Conservation (phyloP, 495 filamentous ascomycete species). For the Delitschia confertaspora region DNA sequence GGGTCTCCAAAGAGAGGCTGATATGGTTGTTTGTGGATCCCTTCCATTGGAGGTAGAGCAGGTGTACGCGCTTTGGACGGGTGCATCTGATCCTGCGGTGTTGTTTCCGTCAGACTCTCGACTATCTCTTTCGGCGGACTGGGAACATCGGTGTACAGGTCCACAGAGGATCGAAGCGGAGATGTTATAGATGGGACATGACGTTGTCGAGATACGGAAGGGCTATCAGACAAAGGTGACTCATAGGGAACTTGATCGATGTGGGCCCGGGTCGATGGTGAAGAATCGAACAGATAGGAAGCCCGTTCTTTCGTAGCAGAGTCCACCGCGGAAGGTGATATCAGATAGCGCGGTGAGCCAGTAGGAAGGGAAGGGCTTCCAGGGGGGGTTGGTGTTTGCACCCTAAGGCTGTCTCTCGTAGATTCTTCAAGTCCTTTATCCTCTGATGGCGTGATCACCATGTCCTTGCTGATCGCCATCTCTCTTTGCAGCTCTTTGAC, state of each 20-base stretch:
- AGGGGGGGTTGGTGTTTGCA: too few relatives aligned
- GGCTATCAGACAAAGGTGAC: background rate
- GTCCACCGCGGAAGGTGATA: conserved; percentile 40
- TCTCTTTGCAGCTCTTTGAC: conserved; percentile 5
- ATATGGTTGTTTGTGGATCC: conserved; percentile 4
- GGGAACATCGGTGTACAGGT: too few relatives aligned
- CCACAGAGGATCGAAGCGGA: too few relatives aligned
- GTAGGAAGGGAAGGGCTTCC: conserved; percentile 22
- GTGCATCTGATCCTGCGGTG: too few relatives aligned
- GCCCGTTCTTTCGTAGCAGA: conserved; percentile 47
- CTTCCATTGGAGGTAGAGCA: conserved; percentile 5
- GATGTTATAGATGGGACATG: conserved; percentile 1
- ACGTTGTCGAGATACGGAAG: conserved; percentile 3
- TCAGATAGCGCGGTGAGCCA: too few relatives aligned
- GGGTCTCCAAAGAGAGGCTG: conserved; percentile 21
- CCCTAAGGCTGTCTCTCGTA: too few relatives aligned
- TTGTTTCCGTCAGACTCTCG: too few relatives aligned
- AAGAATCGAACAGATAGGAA: conserved; percentile 46
- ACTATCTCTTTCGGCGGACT: too few relatives aligned
- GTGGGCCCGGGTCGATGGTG: conserved; percentile 39
- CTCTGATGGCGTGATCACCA: too few relatives aligned
- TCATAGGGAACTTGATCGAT: conserved; percentile 18
- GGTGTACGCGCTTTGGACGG: too few relatives aligned
- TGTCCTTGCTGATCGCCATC: too few relatives aligned
- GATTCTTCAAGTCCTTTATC: too few relatives aligned